phyloP scores from a whole-genome alignment of 2,329 filamentous ascomycete species.

The Fusarium praegraminearum region DNA sequence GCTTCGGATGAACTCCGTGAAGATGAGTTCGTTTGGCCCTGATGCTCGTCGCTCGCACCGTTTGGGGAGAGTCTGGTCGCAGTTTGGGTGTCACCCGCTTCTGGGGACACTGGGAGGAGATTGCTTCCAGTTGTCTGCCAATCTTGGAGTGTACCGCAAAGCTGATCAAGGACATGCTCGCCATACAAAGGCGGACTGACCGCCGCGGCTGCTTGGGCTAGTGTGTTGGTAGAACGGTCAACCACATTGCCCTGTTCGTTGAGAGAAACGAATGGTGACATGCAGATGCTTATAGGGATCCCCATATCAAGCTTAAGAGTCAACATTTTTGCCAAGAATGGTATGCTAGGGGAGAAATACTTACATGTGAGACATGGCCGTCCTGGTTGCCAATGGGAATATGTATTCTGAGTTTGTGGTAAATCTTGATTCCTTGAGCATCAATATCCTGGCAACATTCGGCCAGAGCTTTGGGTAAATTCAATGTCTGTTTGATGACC shows the following conservation, averaged over 20 bases:
- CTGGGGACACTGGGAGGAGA: constrained; percentile 72
- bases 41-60: constrained; percentile 49
- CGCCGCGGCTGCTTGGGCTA: constrained; percentile 65
- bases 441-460: constrained; percentile 90
- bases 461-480: constrained; percentile 82
- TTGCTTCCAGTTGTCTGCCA: constrained; percentile 77
- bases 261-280: constrained; percentile 89
- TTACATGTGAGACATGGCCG: constrained; percentile 88
- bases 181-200: constrained; percentile 90
- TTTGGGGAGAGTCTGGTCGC: too few relatives aligned
- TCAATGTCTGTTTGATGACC: constrained; percentile 68
- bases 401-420: constrained; percentile 90
- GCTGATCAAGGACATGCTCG: constrained; percentile 87
- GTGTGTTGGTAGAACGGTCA: constrained; percentile 62
- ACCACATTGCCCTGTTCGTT: constrained; percentile 86
- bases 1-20: constrained; percentile 64
- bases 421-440: constrained; percentile 85
- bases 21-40: constrained; percentile 47
- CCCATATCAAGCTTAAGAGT: constrained; percentile 78
- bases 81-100: constrained; percentile 62
- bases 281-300: constrained; percentile 90
- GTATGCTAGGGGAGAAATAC: constrained; percentile 27
- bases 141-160: constrained; percentile 88
- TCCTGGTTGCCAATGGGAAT: constrained; percentile 93
- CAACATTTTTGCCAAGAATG: neutral